A percentile compares a stretch with the other conserved stretches of the same genome.
phyloP scores from a whole-genome alignment of 2,329 filamentous ascomycete genomes.

The Pseudocercospora eumusae region DNA sequence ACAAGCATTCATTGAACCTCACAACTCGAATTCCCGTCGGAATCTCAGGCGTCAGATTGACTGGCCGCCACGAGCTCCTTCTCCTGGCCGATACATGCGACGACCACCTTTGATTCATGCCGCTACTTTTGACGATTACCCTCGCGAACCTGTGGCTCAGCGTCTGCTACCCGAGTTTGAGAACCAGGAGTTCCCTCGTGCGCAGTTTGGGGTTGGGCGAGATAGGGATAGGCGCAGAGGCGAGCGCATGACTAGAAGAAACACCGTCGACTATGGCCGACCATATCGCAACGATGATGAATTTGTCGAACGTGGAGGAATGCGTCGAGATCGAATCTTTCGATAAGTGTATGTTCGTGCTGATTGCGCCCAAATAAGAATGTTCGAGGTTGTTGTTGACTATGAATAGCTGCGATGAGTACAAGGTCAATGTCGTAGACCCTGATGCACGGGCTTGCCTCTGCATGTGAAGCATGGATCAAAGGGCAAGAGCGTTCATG shows the following conservation, averaged over 20 bases:
- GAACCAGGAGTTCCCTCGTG: not conserved
- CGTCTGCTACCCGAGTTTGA: not conserved
- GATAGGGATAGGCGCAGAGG: not conserved
- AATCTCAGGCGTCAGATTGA: not conserved
- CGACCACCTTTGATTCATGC: not conserved
- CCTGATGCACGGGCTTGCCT: not conserved
- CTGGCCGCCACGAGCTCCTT: not conserved
- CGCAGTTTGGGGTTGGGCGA: not conserved
- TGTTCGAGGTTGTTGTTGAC: not conserved
- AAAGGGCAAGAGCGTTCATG: not conserved
- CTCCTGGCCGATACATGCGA: conserved; percentile 3
- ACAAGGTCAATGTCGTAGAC: not conserved
- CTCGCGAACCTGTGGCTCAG: not conserved
- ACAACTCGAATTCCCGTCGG: not conserved
- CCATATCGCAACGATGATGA: not conserved
- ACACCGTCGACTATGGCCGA: not conserved
- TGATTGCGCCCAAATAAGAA: not conserved
- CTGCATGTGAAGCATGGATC: not conserved
- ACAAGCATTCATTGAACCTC: not conserved
- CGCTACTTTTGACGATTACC: not conserved
- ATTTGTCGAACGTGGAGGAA: not conserved
- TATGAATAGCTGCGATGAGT: not conserved
- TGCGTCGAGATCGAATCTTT: not conserved
- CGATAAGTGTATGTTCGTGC: not conserved
- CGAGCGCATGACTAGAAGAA: not conserved